Evolutionary conservation across 208 protist species (phyloP).

Genomic region (Acanthamoeba lenticulata): DNA sequence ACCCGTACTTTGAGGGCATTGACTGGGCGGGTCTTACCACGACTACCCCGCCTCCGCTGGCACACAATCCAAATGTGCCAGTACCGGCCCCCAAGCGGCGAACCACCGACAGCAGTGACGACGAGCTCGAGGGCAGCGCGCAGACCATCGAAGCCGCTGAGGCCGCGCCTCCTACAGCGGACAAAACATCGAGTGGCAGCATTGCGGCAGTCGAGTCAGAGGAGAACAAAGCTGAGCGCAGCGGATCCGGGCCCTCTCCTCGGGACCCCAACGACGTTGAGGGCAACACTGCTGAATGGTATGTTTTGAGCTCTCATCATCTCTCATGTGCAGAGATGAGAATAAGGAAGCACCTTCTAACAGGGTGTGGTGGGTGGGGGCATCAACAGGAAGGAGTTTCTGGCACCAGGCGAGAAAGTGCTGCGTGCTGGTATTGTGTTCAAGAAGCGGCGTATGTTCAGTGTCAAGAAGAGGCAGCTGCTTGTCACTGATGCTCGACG

Average conservation of each 20-base stretch:
- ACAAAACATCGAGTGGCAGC: neutral
- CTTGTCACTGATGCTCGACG: slow-evolving; percentile 77
- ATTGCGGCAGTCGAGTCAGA: neutral
- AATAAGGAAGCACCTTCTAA: neutral
- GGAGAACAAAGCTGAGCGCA: neutral
- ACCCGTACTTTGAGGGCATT: slow-evolving; percentile 87
- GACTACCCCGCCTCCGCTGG: slow-evolving; percentile 72
- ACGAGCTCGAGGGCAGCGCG: neutral
- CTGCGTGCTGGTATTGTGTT: slow-evolving; percentile 68
- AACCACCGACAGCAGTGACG: neutral
- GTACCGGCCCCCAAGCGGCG: neutral
- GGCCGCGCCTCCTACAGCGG: neutral
- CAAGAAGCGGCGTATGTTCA: slow-evolving; percentile 72
- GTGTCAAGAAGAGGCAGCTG: slow-evolving; percentile 77
- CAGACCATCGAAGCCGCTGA: neutral
- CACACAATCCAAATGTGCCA: neutral
- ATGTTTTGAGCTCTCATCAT: neutral
- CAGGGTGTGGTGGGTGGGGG: too few relatives aligned
- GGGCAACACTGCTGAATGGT: neutral
- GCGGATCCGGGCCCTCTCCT: neutral
- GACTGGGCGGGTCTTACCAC: slow-evolving; percentile 79
- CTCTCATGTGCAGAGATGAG: neutral
- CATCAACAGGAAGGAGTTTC: slow-evolving; percentile 20
- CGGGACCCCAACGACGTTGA: neutral
- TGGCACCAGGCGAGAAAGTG: slow-evolving; percentile 39